phyloP scores from a whole-genome alignment of 805 yeast species.

The Yamadazyma akitaensis region DNA sequence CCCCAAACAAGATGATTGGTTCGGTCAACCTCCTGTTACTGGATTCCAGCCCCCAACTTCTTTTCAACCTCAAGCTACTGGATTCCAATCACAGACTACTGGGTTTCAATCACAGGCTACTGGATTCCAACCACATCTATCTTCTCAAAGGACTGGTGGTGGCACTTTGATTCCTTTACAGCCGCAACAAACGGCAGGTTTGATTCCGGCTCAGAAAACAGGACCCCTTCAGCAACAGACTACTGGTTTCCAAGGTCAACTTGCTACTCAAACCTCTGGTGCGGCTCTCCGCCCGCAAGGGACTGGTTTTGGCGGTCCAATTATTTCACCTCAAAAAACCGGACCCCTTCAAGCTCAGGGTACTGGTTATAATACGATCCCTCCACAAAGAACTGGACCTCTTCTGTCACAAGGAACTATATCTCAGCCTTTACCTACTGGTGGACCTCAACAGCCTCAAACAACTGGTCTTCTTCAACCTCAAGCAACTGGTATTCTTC shows the following conservation, averaged over 20 bases:
- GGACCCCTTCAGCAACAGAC: slow-evolving; percentile 34
- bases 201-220: slow-evolving; percentile 47
- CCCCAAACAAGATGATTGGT: slow-evolving; percentile 24
- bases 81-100: slow-evolving; percentile 19
- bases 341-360: slow-evolving; percentile 10
- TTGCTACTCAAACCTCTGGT: slow-evolving; percentile 17
- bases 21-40: slow-evolving; percentile 24
- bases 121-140: slow-evolving; percentile 30
- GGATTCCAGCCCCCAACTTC: slow-evolving; percentile 37
- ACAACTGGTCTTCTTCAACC: slow-evolving; percentile 20
- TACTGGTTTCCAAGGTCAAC: slow-evolving; percentile 18
- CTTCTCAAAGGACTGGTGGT: slow-evolving; percentile 11
- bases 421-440: slow-evolving; percentile 21
- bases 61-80: slow-evolving; percentile 41
- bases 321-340: slow-evolving; percentile 17
- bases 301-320: slow-evolving; percentile 21
- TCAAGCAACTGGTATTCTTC: slow-evolving; percentile 28
- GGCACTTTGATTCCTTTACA: slow-evolving; percentile 46
- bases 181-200: slow-evolving; percentile 70
- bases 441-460: slow-evolving; percentile 20
- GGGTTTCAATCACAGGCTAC: slow-evolving; percentile 16
- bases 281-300: slow-evolving; percentile 16
- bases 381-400: slow-evolving; percentile 16
- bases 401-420: slow-evolving; percentile 17
- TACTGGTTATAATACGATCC: slow-evolving; percentile 1